phyloP scores from a whole-genome alignment of 192 early-diverging fungal genomes.

The Coemansia asiatica region DNA sequence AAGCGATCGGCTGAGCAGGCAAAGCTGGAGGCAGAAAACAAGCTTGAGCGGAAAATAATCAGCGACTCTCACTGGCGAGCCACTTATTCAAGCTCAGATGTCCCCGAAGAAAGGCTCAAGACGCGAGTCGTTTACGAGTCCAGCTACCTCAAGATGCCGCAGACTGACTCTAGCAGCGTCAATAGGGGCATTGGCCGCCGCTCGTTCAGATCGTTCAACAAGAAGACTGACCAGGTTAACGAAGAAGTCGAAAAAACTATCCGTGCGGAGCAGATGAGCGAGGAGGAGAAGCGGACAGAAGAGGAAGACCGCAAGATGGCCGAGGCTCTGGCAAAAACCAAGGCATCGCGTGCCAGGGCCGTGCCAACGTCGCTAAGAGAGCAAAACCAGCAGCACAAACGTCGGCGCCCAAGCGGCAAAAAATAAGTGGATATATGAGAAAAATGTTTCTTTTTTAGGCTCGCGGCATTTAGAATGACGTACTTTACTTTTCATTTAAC shows the following conservation, averaged over 20 bases:
- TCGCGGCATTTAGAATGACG: no score
- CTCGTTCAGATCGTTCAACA: conserved; percentile 48
- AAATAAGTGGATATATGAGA: neutral
- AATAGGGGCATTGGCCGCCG: conserved; percentile 20
- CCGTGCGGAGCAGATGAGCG: conserved; percentile 12
- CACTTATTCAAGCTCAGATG: conserved; percentile 26
- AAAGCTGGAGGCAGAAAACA: conserved; percentile 24
- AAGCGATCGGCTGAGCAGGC: conserved; percentile 41
- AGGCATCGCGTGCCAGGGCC: conserved; percentile 3
- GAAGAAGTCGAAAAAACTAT: conserved; percentile 13
- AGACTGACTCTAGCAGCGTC: conserved; percentile 10
- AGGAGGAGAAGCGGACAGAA: conserved; percentile 5
- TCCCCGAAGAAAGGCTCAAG: conserved; percentile 19
- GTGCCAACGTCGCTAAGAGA: conserved; percentile 18
- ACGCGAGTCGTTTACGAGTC: conserved; percentile 39
- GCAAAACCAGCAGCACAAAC: conserved; percentile 27
- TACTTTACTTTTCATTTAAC: no score
- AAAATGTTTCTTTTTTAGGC: no score
- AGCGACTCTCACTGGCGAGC: conserved; percentile 53
- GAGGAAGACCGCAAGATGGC: conserved; percentile 29
- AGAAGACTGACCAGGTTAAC: conserved; percentile 22
- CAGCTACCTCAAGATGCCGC: conserved; percentile 48
- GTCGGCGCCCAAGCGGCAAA: conserved; percentile 12
- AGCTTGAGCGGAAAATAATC: conserved; percentile 27
- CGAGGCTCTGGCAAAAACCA: conserved; percentile 12